These are phyloP conservation scores for Polyporus arcularius DNA, from an alignment of 768 basidiomycete genomes.

Conservation along the genomic window DNA sequence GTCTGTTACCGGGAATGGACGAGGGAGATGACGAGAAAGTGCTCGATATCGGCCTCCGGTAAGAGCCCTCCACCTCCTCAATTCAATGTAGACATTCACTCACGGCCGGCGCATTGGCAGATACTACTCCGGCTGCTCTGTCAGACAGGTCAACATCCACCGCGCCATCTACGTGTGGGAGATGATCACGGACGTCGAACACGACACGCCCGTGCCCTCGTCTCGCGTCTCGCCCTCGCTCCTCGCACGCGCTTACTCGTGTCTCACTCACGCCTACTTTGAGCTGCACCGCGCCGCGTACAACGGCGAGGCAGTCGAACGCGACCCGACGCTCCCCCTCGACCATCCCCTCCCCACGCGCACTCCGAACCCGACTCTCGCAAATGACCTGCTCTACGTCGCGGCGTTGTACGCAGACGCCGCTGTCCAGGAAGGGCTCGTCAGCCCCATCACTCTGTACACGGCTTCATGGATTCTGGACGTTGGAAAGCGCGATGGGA, in stretches of 20 bases:
- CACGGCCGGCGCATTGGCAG: neutral
- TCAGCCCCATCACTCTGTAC: constrained; percentile 4
- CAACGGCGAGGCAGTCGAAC: neutral
- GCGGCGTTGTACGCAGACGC: constrained; percentile 9
- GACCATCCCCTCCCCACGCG: neutral
- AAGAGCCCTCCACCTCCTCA: neutral
- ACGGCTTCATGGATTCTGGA: neutral
- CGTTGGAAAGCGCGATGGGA: neutral
- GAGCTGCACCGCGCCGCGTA: constrained; percentile 1
- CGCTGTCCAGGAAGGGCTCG: constrained; percentile 1
- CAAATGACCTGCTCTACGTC: constrained; percentile 1
- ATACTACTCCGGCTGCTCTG: neutral
- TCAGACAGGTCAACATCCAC: neutral
- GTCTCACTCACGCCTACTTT: constrained; percentile 3
- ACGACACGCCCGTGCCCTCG: neutral
- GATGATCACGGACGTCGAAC: neutral
- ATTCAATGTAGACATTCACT: neutral
- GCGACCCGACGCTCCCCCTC: neutral
- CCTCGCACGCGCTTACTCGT: constrained; percentile 6
- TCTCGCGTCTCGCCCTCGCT: neutral
- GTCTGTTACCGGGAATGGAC: neutral
- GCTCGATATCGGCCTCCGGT: constrained; percentile 12
- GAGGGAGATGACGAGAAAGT: neutral
- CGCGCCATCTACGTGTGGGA: constrained; percentile 6
- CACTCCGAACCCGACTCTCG: neutral